phyloP scores from a whole-genome alignment of 2,329 filamentous ascomycete genomes.

The Dendrostoma leiphaemia region DNA sequence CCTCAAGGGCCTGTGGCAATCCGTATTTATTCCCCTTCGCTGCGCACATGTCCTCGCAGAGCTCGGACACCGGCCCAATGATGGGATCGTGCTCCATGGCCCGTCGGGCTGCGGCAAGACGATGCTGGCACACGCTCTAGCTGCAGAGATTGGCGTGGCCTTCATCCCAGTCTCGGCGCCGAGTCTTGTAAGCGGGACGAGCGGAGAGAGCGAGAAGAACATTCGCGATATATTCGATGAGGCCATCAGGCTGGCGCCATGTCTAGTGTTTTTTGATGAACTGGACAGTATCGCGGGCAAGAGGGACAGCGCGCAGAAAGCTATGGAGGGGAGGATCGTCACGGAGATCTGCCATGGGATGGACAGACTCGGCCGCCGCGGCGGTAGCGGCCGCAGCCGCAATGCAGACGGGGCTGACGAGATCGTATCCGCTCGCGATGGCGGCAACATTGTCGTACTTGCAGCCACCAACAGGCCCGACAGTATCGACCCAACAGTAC shows the following conservation, averaged over 20 bases:
- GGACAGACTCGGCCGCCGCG: slow-evolving; percentile 74
- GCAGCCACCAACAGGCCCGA: slow-evolving; percentile 90
- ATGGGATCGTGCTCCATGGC: slow-evolving; percentile 76
- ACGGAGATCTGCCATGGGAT: slow-evolving; percentile 82
- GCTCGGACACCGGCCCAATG: slow-evolving; percentile 66
- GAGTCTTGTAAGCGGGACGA: slow-evolving; percentile 81
- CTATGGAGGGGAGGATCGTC: slow-evolving; percentile 87
- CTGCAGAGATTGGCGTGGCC: slow-evolving; percentile 70
- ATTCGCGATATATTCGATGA: slow-evolving; percentile 84
- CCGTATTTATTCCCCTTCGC: slow-evolving; percentile 71
- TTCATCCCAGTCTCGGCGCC: slow-evolving; percentile 82
- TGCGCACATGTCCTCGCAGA: slow-evolving; percentile 63
- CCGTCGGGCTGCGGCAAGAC: slow-evolving; percentile 87
- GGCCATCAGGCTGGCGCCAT: slow-evolving; percentile 81
- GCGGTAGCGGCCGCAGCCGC: slow-evolving; percentile 57
- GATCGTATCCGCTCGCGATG: slow-evolving; percentile 66
- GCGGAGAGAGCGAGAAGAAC: slow-evolving; percentile 84
- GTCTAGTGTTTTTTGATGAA: slow-evolving; percentile 87
- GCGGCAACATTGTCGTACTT: slow-evolving; percentile 79
- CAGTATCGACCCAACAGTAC: slow-evolving; percentile 73
- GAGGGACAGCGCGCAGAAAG: slow-evolving; percentile 75
- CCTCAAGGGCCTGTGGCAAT: slow-evolving; percentile 65
- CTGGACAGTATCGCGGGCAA: slow-evolving; percentile 91
- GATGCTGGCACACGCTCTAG: slow-evolving; percentile 76
- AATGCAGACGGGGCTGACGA: slow-evolving; percentile 73